phyloP scores from a whole-genome alignment of 225 moss, liverwort and hornwort species.

The Takakia lepidozioides region DNA sequence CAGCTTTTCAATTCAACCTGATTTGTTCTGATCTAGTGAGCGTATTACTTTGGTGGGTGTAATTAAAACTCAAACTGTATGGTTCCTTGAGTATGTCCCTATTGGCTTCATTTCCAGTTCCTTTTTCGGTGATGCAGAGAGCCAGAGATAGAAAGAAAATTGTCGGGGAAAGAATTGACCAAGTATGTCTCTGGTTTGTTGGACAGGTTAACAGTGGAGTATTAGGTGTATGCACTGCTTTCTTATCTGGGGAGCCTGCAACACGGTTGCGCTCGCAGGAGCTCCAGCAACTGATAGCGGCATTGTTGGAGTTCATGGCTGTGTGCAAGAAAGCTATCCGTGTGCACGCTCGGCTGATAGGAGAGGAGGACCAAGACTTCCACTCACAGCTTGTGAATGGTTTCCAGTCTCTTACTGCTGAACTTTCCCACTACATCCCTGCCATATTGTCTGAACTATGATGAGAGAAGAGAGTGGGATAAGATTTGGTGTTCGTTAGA shows the following conservation, averaged over 20 bases:
- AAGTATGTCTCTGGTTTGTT: not conserved
- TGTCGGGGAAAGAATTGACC: no score
- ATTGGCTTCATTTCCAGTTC: no score
- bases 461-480: no score
- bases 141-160: no score
- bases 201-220: conserved; percentile 94
- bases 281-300: conserved; percentile 93
- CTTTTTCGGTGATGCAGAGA: no score
- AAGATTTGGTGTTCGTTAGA: no score
- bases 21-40: no score
- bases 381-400: conserved; percentile 94
- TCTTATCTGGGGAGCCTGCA: conserved; percentile 83
- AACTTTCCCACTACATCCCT: conserved; percentile 93
- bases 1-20: no score
- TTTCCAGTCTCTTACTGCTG: conserved; percentile 93
- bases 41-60: no score
- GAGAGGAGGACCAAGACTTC: conserved; percentile 97
- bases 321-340: conserved; percentile 96
- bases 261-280: conserved; percentile 86
- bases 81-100: no score
- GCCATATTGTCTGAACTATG: conserved; percentile 88
- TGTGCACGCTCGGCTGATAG: conserved; percentile 77
- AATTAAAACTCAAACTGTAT: no score
- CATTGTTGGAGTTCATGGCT: conserved; percentile 93
- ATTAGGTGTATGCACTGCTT: conserved; percentile 92